Conservation (phyloP, 805 yeast species). For the Allodekkera sacchari region DNA sequence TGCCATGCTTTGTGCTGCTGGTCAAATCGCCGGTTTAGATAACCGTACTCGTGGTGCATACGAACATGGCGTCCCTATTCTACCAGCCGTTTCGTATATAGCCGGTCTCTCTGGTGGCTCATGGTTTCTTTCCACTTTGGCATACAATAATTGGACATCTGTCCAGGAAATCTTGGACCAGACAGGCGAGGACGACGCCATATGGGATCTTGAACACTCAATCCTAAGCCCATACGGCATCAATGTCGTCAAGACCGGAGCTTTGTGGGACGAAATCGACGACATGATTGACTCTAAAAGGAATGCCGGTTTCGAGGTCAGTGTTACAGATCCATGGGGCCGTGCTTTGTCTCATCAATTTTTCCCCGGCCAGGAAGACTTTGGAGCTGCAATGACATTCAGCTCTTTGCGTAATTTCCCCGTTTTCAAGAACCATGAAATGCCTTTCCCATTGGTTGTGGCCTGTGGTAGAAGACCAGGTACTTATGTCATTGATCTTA, state of each 20-base stretch:
- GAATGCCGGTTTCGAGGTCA: conserved; percentile 59
- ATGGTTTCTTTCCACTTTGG: conserved; percentile 68
- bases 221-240: conserved; percentile 58
- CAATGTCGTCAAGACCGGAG: conserved; percentile 41
- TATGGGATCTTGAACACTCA: conserved; percentile 64
- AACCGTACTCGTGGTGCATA: conserved; percentile 51
- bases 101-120: conserved; percentile 81
- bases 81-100: conserved; percentile 63
- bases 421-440: conserved; percentile 49
- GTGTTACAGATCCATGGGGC: conserved; percentile 76
- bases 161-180: conserved; percentile 48
- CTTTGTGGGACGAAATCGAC: conserved; percentile 45
- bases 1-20: conserved; percentile 83
- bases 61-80: conserved; percentile 58
- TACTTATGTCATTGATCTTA: conserved; percentile 43
- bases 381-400: conserved; percentile 57
- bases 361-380: conserved; percentile 49
- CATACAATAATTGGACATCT: conserved; percentile 64
- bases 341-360: conserved; percentile 67
- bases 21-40: conserved; percentile 72
- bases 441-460: conserved; percentile 67
- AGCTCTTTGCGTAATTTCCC: conserved; percentile 51
- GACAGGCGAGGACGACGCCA: conserved; percentile 29
- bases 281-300: conserved; percentile 44
- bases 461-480: conserved; percentile 64